Percentiles rank a stretch among this genome's conserved stretches.
These are phyloP conservation scores for Puccinia hordei DNA, from an alignment of 1,284 basidiomycete genomes.

Conservation along the genomic window DNA sequence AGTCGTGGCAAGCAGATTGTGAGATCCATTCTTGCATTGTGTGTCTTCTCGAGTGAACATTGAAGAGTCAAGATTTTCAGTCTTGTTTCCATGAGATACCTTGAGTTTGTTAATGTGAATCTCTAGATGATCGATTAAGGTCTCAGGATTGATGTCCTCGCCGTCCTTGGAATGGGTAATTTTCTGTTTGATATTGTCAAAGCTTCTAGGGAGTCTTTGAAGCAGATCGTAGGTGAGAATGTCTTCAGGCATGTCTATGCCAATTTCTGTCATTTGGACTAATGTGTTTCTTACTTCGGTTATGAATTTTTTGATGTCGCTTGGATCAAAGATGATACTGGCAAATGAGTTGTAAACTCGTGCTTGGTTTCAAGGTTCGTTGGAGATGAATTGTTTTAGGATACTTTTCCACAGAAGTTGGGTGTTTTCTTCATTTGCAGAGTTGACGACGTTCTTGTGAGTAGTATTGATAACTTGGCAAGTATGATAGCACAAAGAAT, in stretches of 20 bases:
- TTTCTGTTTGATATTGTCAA: conserved; percentile 3
- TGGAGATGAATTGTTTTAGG: neutral
- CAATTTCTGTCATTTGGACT: neutral
- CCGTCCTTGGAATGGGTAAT: conserved; percentile 18
- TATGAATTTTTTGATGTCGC: conserved; percentile 1
- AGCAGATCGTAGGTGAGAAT: too few species aligned
- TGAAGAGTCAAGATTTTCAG: too few species aligned
- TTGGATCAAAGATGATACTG: too few species aligned
- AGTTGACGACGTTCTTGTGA: conserved; percentile 21
- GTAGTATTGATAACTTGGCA: neutral
- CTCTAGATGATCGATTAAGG: too few species aligned
- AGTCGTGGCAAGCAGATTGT: too few species aligned
- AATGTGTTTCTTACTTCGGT: neutral
- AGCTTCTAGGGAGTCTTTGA: neutral
- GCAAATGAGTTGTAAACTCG: conserved; percentile 5
- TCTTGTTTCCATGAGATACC: too few species aligned
- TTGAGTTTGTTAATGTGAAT: too few species aligned
- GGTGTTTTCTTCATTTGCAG: too few species aligned
- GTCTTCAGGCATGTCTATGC: too few species aligned
- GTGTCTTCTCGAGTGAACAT: too few species aligned
- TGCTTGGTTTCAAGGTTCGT: neutral
- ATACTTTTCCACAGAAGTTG: neutral
- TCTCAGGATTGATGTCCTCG: too few species aligned
- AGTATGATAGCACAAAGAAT: conserved; percentile 2
- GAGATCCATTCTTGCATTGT: too few species aligned